A percentile compares a stretch with the other conserved stretches of the same genome.
These are phyloP conservation scores for Mycena belliarum DNA, from an alignment of 768 basidiomycete genomes.

Conservation along the genomic window DNA sequence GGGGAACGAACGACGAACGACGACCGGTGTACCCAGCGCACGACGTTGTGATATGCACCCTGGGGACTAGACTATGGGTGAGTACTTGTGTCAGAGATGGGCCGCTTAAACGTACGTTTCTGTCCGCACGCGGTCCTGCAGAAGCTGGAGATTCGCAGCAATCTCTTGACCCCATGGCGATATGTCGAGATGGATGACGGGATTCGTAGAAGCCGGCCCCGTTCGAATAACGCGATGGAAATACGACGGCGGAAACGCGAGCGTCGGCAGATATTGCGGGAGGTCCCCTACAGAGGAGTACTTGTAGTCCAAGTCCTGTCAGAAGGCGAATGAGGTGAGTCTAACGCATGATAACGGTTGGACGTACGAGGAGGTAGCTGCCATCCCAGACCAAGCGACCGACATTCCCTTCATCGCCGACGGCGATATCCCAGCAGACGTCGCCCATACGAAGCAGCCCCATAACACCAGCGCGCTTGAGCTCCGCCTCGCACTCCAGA, in stretches of 20 bases:
- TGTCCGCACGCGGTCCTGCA: constrained; percentile 75
- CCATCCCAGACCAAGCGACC: constrained; percentile 89
- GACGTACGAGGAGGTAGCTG: constrained; percentile 77
- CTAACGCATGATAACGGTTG: constrained; percentile 13
- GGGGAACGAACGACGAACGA: constrained; percentile 67
- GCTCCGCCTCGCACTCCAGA: constrained; percentile 79
- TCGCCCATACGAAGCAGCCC: constrained; percentile 72
- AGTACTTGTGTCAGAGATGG: not conserved
- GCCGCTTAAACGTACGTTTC: constrained; percentile 66
- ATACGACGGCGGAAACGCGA: constrained; percentile 86
- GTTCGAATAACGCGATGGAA: constrained; percentile 85
- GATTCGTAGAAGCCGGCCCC: constrained; percentile 52
- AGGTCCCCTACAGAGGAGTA: constrained; percentile 77
- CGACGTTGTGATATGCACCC: constrained; percentile 73
- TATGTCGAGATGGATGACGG: constrained; percentile 72
- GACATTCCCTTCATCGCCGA: constrained; percentile 82
- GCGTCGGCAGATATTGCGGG: constrained; percentile 75
- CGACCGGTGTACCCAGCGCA: constrained; percentile 84
- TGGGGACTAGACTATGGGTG: constrained; percentile 60
- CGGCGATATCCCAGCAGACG: constrained; percentile 85
- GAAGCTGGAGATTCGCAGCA: constrained; percentile 66
- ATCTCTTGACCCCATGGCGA: constrained; percentile 80
- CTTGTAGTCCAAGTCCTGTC: constrained; percentile 82
- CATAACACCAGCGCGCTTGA: constrained; percentile 65
- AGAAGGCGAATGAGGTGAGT: constrained; percentile 2